These are phyloP conservation scores for Platanthera zijinensis DNA, from an alignment of 106 monocot genomes.

Conservation along the genomic window DNA sequence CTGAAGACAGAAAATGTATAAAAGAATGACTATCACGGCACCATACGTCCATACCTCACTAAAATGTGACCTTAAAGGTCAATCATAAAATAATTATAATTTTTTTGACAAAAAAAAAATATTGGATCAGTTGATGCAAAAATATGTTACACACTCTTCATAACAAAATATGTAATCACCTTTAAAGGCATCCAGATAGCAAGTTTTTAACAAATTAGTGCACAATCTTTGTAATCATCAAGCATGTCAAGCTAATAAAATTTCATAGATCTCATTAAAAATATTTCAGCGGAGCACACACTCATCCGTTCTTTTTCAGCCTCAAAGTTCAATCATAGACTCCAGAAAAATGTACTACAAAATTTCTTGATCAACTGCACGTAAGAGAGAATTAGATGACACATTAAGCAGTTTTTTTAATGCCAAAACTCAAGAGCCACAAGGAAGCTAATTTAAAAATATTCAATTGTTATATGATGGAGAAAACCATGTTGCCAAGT, in stretches of 20 bases:
- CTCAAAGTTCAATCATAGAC: not conserved
- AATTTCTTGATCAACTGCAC: not conserved
- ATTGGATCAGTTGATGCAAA: not conserved
- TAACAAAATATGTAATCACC: not conserved
- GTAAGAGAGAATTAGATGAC: not conserved
- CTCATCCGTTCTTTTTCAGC: not conserved
- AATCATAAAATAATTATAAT: not conserved
- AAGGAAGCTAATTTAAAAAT: not conserved
- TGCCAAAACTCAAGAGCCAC: not conserved
- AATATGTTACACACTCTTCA: not conserved
- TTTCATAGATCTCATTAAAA: not conserved
- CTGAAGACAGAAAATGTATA: not conserved
- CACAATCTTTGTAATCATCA: not conserved
- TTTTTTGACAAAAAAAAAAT: not conserved
- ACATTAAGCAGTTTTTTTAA: not conserved
- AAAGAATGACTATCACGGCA: not conserved
- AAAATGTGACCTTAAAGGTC: not conserved
- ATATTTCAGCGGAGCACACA: not conserved
- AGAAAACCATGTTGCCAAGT: not conserved
- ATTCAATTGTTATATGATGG: not conserved
- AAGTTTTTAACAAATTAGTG: not conserved
- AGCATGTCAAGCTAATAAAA: not conserved
- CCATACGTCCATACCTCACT: not conserved
- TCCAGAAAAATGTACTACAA: not conserved
- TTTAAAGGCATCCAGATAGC: not conserved